Evolutionary conservation across 176 grass and related monocot genomes (phyloP), one percentile per base, ranked within the genome.

Genomic region (Eremochloa ophiuroides): DNA sequence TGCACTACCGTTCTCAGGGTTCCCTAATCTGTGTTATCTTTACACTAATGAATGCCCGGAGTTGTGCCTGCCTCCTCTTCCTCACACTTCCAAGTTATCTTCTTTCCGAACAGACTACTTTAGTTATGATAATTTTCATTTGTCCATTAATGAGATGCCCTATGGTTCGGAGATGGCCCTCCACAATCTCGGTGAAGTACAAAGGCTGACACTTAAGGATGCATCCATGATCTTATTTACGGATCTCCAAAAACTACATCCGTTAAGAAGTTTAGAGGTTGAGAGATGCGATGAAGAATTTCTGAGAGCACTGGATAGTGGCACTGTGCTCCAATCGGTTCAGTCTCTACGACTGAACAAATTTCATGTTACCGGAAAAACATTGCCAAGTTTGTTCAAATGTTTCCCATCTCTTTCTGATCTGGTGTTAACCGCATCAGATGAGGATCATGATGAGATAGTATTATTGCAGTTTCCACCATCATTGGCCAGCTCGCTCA

Each of bases 331-430:
- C n/a, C 8, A 7, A 0, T 25, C 14, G 0, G 64, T 80, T 10
- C 3, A 40, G 11, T 0, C 0, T 0, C 31, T 80, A 1, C 0
- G 0, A 0, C 4, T 55, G 14, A 0, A 0, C 0, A 2, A 55
- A 5, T 56, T 41, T 30, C 2, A 0, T 73, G 8, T 13, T 1
- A 47, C 55, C 0, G 0, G 20, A 3, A 82, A 20, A 16, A 25
- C 5, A 9, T 4, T 73, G 39, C 0, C 20, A 44, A 62, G 34
- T 9, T 2, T 73, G 7, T 37, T 63, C 39, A 62, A 62, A 1
- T 18, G 55, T 62, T 46, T 82, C 27, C 80, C 80, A 47, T 20
- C 7, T 47, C 51, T 71, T 34, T 43, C 18, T 31, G 8, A 0
- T 6, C 23, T 81, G 14, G 0, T 1, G 0, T 12, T 60, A 60